Evolutionary conservation across 306 rosid species (phyloP).

Genomic region (Potentilla sterilis): DNA sequence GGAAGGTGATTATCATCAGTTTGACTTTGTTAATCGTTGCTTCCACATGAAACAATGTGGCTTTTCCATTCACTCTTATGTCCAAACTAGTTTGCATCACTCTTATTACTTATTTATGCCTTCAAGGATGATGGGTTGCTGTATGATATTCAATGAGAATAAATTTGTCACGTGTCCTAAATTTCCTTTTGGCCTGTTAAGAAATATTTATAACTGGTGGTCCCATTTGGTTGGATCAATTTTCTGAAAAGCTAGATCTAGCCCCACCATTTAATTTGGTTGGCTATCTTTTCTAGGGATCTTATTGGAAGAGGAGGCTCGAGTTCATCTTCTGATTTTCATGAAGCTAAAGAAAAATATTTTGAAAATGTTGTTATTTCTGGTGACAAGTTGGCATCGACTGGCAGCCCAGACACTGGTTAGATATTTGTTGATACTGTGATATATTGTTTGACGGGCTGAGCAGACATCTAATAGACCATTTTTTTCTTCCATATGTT

Average conservation of each 20-base stretch:
- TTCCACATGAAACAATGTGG: too few species aligned
- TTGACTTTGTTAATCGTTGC: too few species aligned
- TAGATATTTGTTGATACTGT: slow-evolving; percentile 32
- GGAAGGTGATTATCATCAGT: too few species aligned
- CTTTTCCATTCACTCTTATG: neutral
- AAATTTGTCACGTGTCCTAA: neutral
- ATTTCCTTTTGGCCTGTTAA: neutral
- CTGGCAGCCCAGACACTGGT: slow-evolving; percentile 53
- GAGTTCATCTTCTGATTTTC: slow-evolving; percentile 64
- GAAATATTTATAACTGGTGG: neutral
- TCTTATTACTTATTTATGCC: neutral
- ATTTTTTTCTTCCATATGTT: slow-evolving; percentile 24
- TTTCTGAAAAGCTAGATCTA: neutral
- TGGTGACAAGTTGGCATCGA: slow-evolving; percentile 45
- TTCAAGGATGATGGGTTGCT: neutral
- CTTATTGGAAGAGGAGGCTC: slow-evolving; percentile 46
- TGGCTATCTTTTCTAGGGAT: slow-evolving; percentile 45
- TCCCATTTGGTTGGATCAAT: neutral
- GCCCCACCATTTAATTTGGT: slow-evolving; percentile 1
- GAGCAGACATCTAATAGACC: slow-evolving; percentile 18
- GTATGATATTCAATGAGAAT: neutral
- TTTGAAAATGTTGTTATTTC: slow-evolving; percentile 42
- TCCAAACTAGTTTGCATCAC: neutral
- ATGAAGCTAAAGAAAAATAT: slow-evolving; percentile 50
- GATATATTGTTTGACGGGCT: slow-evolving; percentile 20